Evolutionary conservation across 1,284 basidiomycete species (phyloP).

Genomic region (Acaromyces ingoldii): DNA sequence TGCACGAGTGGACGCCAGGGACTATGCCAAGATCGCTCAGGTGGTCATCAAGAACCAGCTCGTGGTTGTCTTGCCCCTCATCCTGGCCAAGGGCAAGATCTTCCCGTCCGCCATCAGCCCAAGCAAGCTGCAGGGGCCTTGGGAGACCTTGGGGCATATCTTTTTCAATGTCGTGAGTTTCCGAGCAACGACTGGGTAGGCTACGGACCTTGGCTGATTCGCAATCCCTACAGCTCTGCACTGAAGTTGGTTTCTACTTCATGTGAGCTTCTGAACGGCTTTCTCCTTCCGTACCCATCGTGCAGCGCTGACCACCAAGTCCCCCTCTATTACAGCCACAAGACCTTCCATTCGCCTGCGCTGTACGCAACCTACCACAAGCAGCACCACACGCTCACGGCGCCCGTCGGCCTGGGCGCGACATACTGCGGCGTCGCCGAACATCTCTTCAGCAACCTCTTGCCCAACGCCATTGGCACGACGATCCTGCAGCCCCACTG

Average conservation of each 20-base stretch:
- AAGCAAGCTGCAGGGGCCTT: slow-evolving; percentile 4
- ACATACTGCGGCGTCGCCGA: slow-evolving; percentile 18
- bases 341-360: slow-evolving; percentile 8
- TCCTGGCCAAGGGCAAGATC: background rate
- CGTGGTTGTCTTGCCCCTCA: slow-evolving; percentile 6
- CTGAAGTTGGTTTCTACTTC: slow-evolving; percentile 1
- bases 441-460: slow-evolving; percentile 16
- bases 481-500: slow-evolving; percentile 11
- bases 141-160: slow-evolving; percentile 8
- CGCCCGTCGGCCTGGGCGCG: slow-evolving; percentile 16
- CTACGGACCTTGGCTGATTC: background rate
- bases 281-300: too few relatives aligned
- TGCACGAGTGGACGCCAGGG: background rate
- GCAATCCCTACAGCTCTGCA: background rate
- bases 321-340: slow-evolving; percentile 19
- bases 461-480: slow-evolving; percentile 14
- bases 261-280: slow-evolving; percentile 5
- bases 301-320: too few relatives aligned
- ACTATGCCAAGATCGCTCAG: slow-evolving; percentile 9
- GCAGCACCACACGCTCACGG: slow-evolving; percentile 21
- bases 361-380: slow-evolving; percentile 16
- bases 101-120: background rate
- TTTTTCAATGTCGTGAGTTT: background rate
- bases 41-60: slow-evolving; percentile 5
- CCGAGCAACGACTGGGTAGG: background rate